Evolutionary conservation across 164 flowering plant genomes (phyloP).

Genomic region (Annona squamosa): DNA sequence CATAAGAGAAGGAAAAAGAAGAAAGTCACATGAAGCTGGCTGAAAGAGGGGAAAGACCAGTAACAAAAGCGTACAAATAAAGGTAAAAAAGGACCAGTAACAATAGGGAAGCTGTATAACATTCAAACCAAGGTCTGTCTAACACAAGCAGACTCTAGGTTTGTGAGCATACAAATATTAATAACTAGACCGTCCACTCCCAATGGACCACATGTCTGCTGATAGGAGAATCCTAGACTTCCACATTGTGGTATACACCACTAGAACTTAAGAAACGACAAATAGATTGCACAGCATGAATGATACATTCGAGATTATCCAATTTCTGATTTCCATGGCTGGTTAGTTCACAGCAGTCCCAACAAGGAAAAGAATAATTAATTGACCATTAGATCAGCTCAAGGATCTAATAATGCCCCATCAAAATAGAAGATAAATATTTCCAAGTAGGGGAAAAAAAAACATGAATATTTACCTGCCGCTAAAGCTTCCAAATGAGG

Average conservation of each 20-base stretch:
- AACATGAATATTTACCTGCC: constrained; percentile 44
- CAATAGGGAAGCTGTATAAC: neutral
- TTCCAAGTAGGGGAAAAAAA: neutral
- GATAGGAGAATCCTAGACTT: neutral
- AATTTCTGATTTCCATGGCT: too few relatives aligned
- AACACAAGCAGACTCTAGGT: neutral
- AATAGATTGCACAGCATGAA: too few relatives aligned
- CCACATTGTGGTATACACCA: neutral
- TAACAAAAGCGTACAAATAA: neutral
- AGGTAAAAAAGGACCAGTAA: neutral
- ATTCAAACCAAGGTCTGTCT: neutral
- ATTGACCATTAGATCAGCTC: neutral
- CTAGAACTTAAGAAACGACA: neutral
- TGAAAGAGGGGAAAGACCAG: neutral
- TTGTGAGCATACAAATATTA: neutral
- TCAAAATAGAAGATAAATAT: neutral
- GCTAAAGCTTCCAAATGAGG: constrained; percentile 80
- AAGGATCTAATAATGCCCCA: neutral
- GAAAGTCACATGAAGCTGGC: neutral
- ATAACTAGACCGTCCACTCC: neutral
- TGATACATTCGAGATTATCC: too few relatives aligned
- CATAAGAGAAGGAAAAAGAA: neutral
- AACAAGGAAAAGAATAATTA: too few relatives aligned
- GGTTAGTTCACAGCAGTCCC: too few relatives aligned
- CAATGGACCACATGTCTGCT: neutral